Evolutionary conservation across 148 eudicot species (phyloP).

Genomic region (Rhododendron molle): DNA sequence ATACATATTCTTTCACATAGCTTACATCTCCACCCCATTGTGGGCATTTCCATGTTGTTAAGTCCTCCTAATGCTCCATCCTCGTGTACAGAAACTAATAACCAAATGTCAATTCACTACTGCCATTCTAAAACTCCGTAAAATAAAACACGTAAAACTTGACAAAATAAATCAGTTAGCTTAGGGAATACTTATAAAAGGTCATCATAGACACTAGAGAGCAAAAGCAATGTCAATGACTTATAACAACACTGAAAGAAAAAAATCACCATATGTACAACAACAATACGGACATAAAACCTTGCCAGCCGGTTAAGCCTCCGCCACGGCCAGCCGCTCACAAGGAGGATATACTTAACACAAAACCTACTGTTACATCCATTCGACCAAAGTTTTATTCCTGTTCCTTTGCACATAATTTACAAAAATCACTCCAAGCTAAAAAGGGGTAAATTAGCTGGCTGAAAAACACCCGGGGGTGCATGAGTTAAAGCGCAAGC

Average conservation of each 20-base stretch:
- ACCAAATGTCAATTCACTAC: neutral
- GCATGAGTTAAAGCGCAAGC: slow-evolving; percentile 27
- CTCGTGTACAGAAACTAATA: neutral
- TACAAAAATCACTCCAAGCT: neutral
- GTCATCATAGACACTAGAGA: neutral
- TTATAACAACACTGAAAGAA: neutral
- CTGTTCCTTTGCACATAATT: neutral
- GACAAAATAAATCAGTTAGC: neutral
- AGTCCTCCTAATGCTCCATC: neutral
- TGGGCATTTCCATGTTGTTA: neutral
- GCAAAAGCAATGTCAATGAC: neutral
- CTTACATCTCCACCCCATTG: neutral
- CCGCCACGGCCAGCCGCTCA: slow-evolving; percentile 3
- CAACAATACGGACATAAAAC: neutral
- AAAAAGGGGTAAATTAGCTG: neutral
- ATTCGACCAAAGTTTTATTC: neutral
- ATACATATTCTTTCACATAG: neutral
- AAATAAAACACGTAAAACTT: neutral
- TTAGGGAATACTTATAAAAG: neutral
- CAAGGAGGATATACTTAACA: neutral
- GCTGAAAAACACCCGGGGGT: neutral
- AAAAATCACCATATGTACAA: neutral
- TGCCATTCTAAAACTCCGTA: neutral
- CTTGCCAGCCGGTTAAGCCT: neutral
- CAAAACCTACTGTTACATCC: neutral